Base-by-base conservation (phyloP, 2,329 filamentous ascomycete species). In the Rhynchosporium secalis region DNA sequence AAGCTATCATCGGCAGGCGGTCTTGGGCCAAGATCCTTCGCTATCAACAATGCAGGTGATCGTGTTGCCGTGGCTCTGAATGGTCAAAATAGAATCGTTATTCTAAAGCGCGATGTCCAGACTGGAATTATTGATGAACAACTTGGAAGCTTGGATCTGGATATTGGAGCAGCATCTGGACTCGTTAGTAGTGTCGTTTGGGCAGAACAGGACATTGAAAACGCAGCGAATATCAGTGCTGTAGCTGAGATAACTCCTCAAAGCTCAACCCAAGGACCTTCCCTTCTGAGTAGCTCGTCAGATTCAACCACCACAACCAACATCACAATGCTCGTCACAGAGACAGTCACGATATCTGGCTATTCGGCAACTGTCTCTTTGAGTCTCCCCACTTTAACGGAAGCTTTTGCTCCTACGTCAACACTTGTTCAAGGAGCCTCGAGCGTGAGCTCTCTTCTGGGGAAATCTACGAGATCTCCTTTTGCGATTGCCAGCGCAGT, bases 1-100 rank as follows among this genome's bases (percentile, higher is more conserved):
- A 72, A 78, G 55, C 70, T 78, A 7, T 75, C 73, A 52, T 76
- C 79, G 8, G 74, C 76, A 0, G 78, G 78, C 15, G 79, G 79
- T 1, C 62, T 58, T 1, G 77, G 72, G 65, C 79, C 79, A 1
- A 72, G 79, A 5, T 75, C 78, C 41, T 80, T 80, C 66, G 73
- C 70, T 26, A 60, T 79, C 31, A 80, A 78, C 66, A 72, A 72
- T 13, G 72, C 72, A 13, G 79, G 79, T 0, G 71, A 73, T 40
- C 57, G 77, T 51, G 72, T 80, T 9, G 78, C 78, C 9, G 41
- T 60, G 8, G 58, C 48, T 1, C 15, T 60, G 31, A 45, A 55
- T 9, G 49, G 5, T 26, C 38, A 55, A 8, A 60, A 60, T 9
- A 45, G 41, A 13, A 20, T 56, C 31, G 49, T 48, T 5, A 31